Base-by-base conservation (phyloP, 2,329 filamentous ascomycete genomes). In the Botrytis byssoidea region DNA sequence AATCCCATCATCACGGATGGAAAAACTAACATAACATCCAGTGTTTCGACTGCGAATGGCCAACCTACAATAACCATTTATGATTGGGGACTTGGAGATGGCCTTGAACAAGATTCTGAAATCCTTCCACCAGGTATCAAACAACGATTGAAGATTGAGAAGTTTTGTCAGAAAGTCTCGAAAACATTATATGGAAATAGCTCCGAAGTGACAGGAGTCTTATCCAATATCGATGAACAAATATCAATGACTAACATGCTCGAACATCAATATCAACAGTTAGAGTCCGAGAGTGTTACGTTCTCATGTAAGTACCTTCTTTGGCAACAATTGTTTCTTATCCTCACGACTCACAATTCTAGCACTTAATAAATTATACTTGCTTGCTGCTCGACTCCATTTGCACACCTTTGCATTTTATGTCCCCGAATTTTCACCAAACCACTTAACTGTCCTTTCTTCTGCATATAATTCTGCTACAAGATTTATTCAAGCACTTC, bases 41-140 rank as follows among this genome's bases (percentile, higher is more conserved):
- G 87, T 70, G 88, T 91, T 74, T 88, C 88, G 25, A 91, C 89
- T n/a, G 88, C 89, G n/a, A 89, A 91, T 79, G 90, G 90, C 18
- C 89, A 91, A 79, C 90, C 90, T 29, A 88, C 90, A 25, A 86
- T 87, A 75, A 91, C 87, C 51, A 83, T 86, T 70, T 91, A 87
- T 81, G 90, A 88, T 79, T 90, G 85, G 83, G 91, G 86, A 6
- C 83, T 88, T 55, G 84, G 82, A 25, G 82, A 82, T 7, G 83
- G 81, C 64, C 83, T 85, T 57, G 81, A 82, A 22, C 73, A 77
- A 66, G 2, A 85, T 83, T 75, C 86, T 5, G 71, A 86, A 76
- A 83, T 83, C 51, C 80, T 89, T 70, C 86, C 88, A n/a, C 80
- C 82, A 4, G 85, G 87, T 46, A 84, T 89, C 22, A 83, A 84